Percentiles rank a stretch among this genome's conserved stretches.
phyloP scores from a whole-genome alignment of 2,329 filamentous ascomycete genomes.

The Fusarium neocosmosporiellum region DNA sequence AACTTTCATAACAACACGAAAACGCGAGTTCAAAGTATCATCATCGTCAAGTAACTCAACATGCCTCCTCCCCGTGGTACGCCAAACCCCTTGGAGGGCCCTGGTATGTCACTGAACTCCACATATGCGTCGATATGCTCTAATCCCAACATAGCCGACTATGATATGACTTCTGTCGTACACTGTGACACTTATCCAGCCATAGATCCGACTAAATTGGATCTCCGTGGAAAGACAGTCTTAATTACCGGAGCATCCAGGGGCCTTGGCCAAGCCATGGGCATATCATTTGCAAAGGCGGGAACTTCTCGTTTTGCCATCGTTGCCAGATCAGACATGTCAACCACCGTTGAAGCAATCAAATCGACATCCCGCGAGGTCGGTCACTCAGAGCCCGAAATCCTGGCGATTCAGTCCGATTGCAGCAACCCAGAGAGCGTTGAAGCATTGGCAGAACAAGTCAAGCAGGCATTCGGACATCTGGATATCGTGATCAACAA shows the following conservation, averaged over 20 bases:
- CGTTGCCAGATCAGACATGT: slow-evolving; percentile 59
- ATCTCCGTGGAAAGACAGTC: slow-evolving; percentile 52
- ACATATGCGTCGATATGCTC: neutral
- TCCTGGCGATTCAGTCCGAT: slow-evolving; percentile 56
- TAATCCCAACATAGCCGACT: neutral
- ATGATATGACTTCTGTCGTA: neutral
- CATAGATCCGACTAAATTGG: slow-evolving; percentile 57
- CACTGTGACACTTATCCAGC: slow-evolving; percentile 54
- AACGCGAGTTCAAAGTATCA: neutral
- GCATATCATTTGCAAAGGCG: slow-evolving; percentile 65
- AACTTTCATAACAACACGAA: neutral
- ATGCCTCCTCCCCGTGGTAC: neutral
- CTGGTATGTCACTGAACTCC: neutral
- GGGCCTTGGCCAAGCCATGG: slow-evolving; percentile 64
- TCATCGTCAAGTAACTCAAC: neutral
- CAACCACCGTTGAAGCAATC: slow-evolving; percentile 47
- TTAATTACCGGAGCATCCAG: slow-evolving; percentile 67
- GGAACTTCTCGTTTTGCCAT: slow-evolving; percentile 64
- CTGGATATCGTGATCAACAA: slow-evolving; percentile 59
- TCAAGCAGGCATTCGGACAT: slow-evolving; percentile 45
- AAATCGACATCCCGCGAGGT: slow-evolving; percentile 48
- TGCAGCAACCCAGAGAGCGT: slow-evolving; percentile 49
- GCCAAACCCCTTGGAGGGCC: neutral
- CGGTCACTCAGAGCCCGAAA: slow-evolving; percentile 40
- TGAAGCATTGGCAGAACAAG: slow-evolving; percentile 37